Evolutionary conservation across 768 basidiomycete species (phyloP), one percentile per base, ranked within the genome.

Genomic region (Amanita exitialis): DNA sequence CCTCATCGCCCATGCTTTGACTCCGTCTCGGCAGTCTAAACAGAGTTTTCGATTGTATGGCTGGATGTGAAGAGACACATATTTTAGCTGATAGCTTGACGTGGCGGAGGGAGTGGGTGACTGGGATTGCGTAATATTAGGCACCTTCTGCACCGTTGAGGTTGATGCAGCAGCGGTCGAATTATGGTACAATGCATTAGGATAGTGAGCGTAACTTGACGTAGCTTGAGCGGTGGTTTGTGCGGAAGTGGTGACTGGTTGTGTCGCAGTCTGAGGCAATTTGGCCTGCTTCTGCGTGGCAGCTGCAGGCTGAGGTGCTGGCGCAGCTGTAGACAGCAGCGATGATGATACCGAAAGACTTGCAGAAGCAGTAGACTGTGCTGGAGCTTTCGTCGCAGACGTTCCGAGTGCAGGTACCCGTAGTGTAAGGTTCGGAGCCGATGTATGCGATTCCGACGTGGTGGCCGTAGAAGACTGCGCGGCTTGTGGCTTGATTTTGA

Each of bases 1-100:
- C 43, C 80, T 73, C 62, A 88, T 68, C 3, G 79, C 77, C 89
- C 89, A 90, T 32, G 67, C 77, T 59, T 75, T 79, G 44, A 90
- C 89, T 3, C 87, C 85, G 47, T 88, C 84, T 38, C 71, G 71
- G 50, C 79, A 67, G 58, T 87, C 80, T 27, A 91, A 67, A 27
- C 66, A 67, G 35, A 90, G 64, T 16, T 67, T 67, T 36, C 89
- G 71, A 27, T 77, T 80, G 8, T 65, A 67, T 9, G 87, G 87
- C 44, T 80, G 69, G n/a, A 80, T 73, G 35, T 65, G 67, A 50
- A 84, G 60, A n/a, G 62, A 69, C 32, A 84, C 70, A 35, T 69
- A 70, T 54, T 75, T 77, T 53, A 87, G 65, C 49, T 72, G 77
- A 49, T 74, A 74, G 30, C 60, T 67, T 23, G 66, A 62, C 36